Conservation (phyloP, 352 stramenopile species). For the Blastocystis sp. region DNA sequence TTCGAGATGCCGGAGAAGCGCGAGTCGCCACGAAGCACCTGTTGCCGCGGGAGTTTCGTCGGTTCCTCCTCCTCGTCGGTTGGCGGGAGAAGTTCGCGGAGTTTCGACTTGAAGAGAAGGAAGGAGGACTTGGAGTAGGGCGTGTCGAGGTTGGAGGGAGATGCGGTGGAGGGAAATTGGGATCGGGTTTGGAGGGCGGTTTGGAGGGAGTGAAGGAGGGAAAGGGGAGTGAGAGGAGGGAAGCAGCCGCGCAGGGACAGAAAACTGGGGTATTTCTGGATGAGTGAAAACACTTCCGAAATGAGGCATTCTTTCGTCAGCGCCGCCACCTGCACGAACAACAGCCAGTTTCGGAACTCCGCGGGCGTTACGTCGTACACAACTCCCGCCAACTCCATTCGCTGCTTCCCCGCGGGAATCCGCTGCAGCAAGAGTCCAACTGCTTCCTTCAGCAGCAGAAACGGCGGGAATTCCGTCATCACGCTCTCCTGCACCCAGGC, state of each 20-base stretch:
- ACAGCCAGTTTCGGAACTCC: not conserved
- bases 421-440: not conserved
- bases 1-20: conserved; percentile 1
- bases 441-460: not conserved
- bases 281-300: not conserved
- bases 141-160: not conserved
- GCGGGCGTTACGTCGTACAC: not conserved
- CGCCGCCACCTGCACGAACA: not conserved
- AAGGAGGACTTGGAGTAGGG: not conserved
- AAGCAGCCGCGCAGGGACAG: not conserved
- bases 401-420: not conserved
- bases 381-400: not conserved
- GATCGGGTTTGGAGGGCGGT: not conserved
- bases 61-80: not conserved
- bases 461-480: not conserved
- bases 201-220: not conserved
- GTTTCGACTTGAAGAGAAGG: not conserved
- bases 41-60: not conserved
- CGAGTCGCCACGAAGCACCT: conserved; percentile 3
- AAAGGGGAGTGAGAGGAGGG: not conserved
- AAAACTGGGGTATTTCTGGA: not conserved
- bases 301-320: not conserved
- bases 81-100: not conserved
- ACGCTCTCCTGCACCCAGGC: not conserved
- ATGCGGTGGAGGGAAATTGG: not conserved